phyloP scores from a whole-genome alignment of 345 rosid genomes.

The Turnera subulata region DNA sequence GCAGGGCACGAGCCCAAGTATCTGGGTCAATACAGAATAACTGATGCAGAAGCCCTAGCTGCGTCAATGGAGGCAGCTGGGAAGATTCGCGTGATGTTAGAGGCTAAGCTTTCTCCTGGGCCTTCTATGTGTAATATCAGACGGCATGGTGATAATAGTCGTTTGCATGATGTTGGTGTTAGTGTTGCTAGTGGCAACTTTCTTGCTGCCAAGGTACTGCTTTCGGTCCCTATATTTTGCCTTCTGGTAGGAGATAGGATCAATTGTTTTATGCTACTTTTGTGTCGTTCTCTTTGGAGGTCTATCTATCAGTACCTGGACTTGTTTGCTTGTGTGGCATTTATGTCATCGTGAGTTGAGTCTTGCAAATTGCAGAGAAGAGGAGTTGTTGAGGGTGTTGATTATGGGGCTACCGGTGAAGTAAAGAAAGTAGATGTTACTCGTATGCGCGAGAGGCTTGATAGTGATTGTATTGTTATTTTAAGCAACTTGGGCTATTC shows the following conservation, averaged over 20 bases:
- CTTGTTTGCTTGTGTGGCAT: background rate
- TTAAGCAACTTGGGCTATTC: slow-evolving; percentile 92
- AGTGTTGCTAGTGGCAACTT: slow-evolving; percentile 96
- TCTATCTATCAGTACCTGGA: too few relatives aligned
- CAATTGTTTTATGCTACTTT: too few relatives aligned
- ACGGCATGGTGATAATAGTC: slow-evolving; percentile 88
- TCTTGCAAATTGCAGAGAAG: slow-evolving; percentile 55
- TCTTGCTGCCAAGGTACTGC: slow-evolving; percentile 85
- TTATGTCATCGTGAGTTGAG: slow-evolving; percentile 5
- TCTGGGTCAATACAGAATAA: slow-evolving; percentile 76
- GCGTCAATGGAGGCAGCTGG: slow-evolving; percentile 98
- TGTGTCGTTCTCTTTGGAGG: too few relatives aligned
- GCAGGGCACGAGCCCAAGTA: slow-evolving; percentile 68
- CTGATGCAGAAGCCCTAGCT: slow-evolving; percentile 72
- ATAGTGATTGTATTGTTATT: slow-evolving; percentile 73
- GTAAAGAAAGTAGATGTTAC: slow-evolving; percentile 85
- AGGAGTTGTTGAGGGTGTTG: slow-evolving; percentile 92
- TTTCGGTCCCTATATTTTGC: background rate
- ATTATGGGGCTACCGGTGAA: slow-evolving; percentile 94
- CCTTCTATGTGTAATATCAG: slow-evolving; percentile 80
- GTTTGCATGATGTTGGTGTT: slow-evolving; percentile 86
- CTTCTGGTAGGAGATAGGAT: background rate
- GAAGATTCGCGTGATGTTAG: slow-evolving; percentile 78
- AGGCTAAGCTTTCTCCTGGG: slow-evolving; percentile 95
- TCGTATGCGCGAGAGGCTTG: slow-evolving; percentile 86